Base-by-base conservation (phyloP, 2,329 filamentous ascomycete species). In the Hypoxylon rubiginosum region DNA sequence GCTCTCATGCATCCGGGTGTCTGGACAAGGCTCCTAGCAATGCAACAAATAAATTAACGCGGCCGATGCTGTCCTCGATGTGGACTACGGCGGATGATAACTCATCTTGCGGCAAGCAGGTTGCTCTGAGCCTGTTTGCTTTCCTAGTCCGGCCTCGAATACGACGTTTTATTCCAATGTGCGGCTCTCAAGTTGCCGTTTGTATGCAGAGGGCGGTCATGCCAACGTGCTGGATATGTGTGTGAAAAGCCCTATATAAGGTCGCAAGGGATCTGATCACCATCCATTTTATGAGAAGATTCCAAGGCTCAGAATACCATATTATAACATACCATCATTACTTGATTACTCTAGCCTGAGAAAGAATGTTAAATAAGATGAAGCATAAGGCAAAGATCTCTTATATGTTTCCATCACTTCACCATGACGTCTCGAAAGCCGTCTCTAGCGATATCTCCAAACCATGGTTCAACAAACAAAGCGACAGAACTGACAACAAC, bases 391-490 rank as follows among this genome's bases (percentile, higher is more conserved):
- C 17, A n/a, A 61, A 34, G 10, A 13, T 50, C 28, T 48, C 50
- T 13, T 54, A 36, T 26, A 61, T 19, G 36, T 61, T 39, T 30
- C 58, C 50, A 30, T 28, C 50, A 28, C 58, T 61, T 6, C 58
- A 61, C 32, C 39, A 26, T 2, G 19, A 30, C 17, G 41, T 61
- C 30, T 19, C 13, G n/a, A 36, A 54, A 17, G 50, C 58, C 5
- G 50, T 55, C 11, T 61, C 58, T 21, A 21, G 19, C 41, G 13
- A 54, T 3, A 54, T 61, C 11, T 10, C 41, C 41, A 30, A 28
- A 9, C 9, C 32, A 19, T 61, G 58, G 58, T 61, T 54, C 50
- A 55, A 30, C 50, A 45, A 48, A 4, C 32, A 64, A 45, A 19
- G 13, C 45, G 24, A 15, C 11, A 36, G 41, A 4, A 9, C 50